These are phyloP conservation scores for Suillus occidentalis DNA, from an alignment of 768 basidiomycete genomes.

Conservation along the genomic window DNA sequence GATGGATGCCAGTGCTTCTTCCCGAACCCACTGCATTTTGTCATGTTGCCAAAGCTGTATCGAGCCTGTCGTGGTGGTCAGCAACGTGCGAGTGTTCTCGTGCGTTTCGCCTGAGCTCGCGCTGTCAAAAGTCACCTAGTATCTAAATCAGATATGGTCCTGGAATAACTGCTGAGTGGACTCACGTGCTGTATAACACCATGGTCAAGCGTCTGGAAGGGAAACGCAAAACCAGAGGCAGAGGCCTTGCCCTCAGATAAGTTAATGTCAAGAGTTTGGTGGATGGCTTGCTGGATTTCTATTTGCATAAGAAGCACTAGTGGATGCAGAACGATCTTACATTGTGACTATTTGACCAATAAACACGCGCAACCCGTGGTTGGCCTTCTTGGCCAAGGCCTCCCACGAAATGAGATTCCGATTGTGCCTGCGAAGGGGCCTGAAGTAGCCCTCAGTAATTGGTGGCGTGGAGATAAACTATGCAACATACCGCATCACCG, in stretches of 20 bases:
- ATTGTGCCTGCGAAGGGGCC: not conserved
- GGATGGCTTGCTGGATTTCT: conserved; percentile 49
- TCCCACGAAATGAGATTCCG: not conserved
- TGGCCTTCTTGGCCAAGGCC: conserved; percentile 48
- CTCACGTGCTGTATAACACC: conserved; percentile 71
- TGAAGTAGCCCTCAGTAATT: conserved; percentile 32
- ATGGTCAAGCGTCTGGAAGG: conserved; percentile 63
- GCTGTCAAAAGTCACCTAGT: conserved; percentile 54
- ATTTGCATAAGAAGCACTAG: conserved; percentile 1
- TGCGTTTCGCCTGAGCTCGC: conserved; percentile 38
- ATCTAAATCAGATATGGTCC: conserved; percentile 1
- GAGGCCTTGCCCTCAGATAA: conserved; percentile 47
- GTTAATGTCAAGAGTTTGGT: conserved; percentile 50
- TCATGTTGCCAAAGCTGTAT: conserved; percentile 72
- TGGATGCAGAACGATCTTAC: conserved; percentile 39
- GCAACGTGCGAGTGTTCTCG: conserved; percentile 43
- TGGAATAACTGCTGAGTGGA: conserved; percentile 6
- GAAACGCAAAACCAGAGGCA: conserved; percentile 54
- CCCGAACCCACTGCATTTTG: conserved; percentile 69
- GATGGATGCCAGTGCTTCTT: conserved; percentile 73
- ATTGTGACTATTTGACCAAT: conserved; percentile 58
- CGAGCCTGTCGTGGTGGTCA: conserved; percentile 76
- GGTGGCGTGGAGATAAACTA: conserved; percentile 1
- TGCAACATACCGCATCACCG: conserved; percentile 47
- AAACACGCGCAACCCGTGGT: conserved; percentile 60